Evolutionary conservation across 129 eudicot genomes (phyloP).

Genomic region (Ambrosia trifida): DNA sequence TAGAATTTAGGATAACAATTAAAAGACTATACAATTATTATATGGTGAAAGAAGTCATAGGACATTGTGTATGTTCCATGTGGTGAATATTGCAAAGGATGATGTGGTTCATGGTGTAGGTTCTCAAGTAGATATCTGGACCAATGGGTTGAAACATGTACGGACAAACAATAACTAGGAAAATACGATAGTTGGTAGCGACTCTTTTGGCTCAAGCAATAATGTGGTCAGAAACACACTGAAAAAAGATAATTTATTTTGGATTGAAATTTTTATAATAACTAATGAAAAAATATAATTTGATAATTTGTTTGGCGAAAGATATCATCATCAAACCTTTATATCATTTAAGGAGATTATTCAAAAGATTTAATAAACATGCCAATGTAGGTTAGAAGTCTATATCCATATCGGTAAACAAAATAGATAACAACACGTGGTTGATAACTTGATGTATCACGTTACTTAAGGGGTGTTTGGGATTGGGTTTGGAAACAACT

Average conservation of each 20-base stretch:
- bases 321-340: no score
- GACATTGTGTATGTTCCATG: not conserved
- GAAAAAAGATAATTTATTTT: not conserved
- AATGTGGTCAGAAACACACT: not conserved
- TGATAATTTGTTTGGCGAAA: no score
- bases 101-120: not conserved
- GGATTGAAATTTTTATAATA: not conserved
- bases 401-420: no score
- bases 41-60: not conserved
- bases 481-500: no score
- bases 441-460: no score
- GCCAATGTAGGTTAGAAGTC: no score
- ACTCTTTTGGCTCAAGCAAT: not conserved
- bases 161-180: not conserved
- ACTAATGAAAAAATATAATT: not conserved
- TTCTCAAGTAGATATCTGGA: not conserved
- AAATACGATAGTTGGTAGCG: not conserved
- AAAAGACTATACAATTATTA: not conserved
- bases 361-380: no score
- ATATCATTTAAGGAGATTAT: no score
- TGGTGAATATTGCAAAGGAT: not conserved
- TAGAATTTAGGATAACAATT: not conserved
- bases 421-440: no score
- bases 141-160: not conserved
- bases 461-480: no score